A percentile compares a stretch with the other conserved stretches of the same genome.
phyloP scores from a whole-genome alignment of 176 grass and related monocot genomes.

The Alopecurus myosuroides region DNA sequence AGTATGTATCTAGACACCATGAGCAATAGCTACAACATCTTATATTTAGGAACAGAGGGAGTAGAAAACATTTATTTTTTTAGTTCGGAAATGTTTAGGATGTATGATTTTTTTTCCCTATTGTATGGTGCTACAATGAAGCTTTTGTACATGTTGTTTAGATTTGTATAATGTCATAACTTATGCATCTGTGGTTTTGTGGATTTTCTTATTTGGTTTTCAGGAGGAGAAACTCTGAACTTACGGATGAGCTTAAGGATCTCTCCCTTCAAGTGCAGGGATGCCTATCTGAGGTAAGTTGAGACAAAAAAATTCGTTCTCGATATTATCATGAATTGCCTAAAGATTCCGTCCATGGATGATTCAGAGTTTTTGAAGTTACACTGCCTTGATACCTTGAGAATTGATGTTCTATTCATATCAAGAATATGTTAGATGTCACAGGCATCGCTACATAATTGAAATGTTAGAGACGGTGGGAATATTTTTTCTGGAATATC shows the following conservation, averaged over 20 bases:
- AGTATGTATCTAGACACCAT: no score
- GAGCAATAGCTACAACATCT: no score
- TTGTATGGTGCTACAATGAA: neutral
- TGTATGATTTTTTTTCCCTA: neutral
- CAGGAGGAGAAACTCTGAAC: slow-evolving; percentile 33
- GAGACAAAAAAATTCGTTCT: neutral
- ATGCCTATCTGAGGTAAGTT: slow-evolving; percentile 33
- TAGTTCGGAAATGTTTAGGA: neutral
- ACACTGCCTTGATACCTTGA: neutral
- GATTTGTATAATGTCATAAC: neutral
- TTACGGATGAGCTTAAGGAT: slow-evolving; percentile 41
- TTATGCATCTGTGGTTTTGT: slow-evolving; percentile 12
- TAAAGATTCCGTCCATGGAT: neutral
- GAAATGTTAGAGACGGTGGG: neutral
- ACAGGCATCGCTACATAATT: neutral
- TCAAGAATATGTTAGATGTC: neutral
- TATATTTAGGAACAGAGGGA: no score
- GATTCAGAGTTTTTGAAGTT: neutral
- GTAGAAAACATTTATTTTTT: neutral
- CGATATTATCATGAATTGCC: neutral
- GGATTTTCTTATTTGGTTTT: slow-evolving; percentile 6
- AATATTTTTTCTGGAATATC: slow-evolving; percentile 1
- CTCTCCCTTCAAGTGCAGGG: slow-evolving; percentile 32
- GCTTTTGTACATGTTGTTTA: neutral
- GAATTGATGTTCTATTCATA: slow-evolving; percentile 9